Evolutionary conservation across 148 eudicot species (phyloP), one percentile per base, ranked within the genome.

Genomic region (Persicaria tinctoria): DNA sequence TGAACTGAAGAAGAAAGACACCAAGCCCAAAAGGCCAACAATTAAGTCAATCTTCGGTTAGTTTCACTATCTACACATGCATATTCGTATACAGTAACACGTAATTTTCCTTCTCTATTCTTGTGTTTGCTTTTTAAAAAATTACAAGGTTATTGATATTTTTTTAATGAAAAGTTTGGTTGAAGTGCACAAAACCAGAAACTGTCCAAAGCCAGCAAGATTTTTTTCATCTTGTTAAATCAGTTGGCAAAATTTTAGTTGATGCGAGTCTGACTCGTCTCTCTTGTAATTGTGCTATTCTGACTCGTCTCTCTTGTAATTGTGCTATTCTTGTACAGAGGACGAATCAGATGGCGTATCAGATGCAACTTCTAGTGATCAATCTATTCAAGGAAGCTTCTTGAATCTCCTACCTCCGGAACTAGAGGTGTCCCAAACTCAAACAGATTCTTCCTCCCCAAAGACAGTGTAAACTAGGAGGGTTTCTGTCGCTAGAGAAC

Each of bases 41-140:
- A 88, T 96, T 76, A 96, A 90, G 82, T 79, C 99, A 68, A 93
- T 96, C 74, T 96, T 96, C 70, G 99, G 99, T 96, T 88, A 47
- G 86, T 64, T 77, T 4, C 70, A 66, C 18, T 44, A 20, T 44
- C 48, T 44, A 50, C 9, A 50, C 2, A 2, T 50, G 53, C 53
- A 50, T 50, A 50, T 12, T 50, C 53, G 53, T 5, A 50, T 12
- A 66, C 48, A 14, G 70, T 38, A 64, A 41, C 17, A 64, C 5
- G 14, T 12, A 41, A 1, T 23, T 60, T 20, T 17, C 27, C 8
- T 55, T 5, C 8, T 5, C 20, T 53, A 13, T 53, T 53, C 60
- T 55, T 55, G n/a, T 17, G 60, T 18, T n/a, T 17, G 60, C 60
- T n/a, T 55, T 55, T 17, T 23, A 32, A 32, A 32, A 32, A 32